These are phyloP conservation scores for Fusarium beomiforme DNA, from an alignment of 2,329 filamentous ascomycete genomes.

Conservation along the genomic window DNA sequence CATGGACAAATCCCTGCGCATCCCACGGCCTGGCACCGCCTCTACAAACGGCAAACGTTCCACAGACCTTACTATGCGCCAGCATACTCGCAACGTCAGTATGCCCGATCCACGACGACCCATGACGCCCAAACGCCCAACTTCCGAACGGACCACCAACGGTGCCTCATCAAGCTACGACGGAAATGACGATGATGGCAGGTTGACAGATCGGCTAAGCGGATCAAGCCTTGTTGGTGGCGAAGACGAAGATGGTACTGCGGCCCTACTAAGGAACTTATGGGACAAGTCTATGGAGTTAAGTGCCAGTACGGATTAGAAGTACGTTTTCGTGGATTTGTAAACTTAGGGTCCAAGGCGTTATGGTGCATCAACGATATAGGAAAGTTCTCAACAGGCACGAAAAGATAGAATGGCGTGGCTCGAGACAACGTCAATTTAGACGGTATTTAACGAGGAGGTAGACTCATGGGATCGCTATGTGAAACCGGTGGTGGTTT, in stretches of 20 bases:
- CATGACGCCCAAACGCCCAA: slow-evolving; percentile 46
- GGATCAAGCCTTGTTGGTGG: slow-evolving; percentile 61
- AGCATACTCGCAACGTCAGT: slow-evolving; percentile 54
- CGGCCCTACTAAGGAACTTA: slow-evolving; percentile 63
- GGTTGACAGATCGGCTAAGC: slow-evolving; percentile 57
- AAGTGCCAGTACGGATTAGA: slow-evolving; percentile 57
- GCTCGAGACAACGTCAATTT: slow-evolving; percentile 10
- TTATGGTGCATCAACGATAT: slow-evolving; percentile 10
- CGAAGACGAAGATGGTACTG: slow-evolving; percentile 61
- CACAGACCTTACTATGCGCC: slow-evolving; percentile 45
- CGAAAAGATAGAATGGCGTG: slow-evolving; percentile 14
- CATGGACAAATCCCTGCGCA: slow-evolving; percentile 60
- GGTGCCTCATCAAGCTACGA: slow-evolving; percentile 58
- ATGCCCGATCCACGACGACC: slow-evolving; percentile 49
- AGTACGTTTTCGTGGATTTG: slow-evolving; percentile 5
- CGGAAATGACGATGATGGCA: slow-evolving; percentile 56
- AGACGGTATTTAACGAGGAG: slow-evolving; percentile 6
- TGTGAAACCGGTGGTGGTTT: neutral
- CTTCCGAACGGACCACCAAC: slow-evolving; percentile 49
- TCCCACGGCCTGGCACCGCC: slow-evolving; percentile 54
- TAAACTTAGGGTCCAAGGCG: slow-evolving; percentile 15
- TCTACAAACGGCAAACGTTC: slow-evolving; percentile 52
- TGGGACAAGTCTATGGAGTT: slow-evolving; percentile 71
- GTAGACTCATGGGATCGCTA: neutral
- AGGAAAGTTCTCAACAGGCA: slow-evolving; percentile 28